Evolutionary conservation across 305 asterid species (phyloP), one percentile per base, ranked within the genome.

Genomic region (Fraxinus baroniana): DNA sequence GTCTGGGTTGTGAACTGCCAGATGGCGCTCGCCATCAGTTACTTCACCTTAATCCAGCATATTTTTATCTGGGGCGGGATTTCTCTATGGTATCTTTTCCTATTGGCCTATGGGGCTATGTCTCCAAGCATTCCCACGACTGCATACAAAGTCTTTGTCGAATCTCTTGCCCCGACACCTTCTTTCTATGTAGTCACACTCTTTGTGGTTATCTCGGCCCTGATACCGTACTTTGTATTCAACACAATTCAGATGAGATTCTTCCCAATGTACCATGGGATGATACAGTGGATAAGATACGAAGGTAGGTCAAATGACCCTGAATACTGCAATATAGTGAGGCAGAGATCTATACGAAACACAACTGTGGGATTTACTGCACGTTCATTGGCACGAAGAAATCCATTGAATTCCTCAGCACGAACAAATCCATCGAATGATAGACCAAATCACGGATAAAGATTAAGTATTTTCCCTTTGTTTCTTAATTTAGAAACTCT

Each of bases 1-100:
- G 94, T 96, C 49, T 96, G 99, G 99, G 97, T 93, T 7, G 99
- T 89, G 55, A 96, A 96, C 86, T 87, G 93, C 86, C 98, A 96
- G 78, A 90, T 96, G 90, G 98, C 98, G 0, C 89, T 94, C 0
- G 86, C 98, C 28, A 82, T 94, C 79, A 89, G 92, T 84, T 96
- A 96, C 90, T 93, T 96, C 92, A 93, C 98, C n/a, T 71, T 94
- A 10, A 87, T 96, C 83, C 98, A 96, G 12, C 98, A 94, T 82
- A 46, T 94, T 32, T 81, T 94, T 79, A 88, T 96, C 55, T 96
- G 99, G 99, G 99, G 99, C n/a, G 90, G 98, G n/a, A 90, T 96
- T n/a, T 91, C 90, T 3, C 1, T 94, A 2, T 96, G 98, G 98
- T 93, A 96, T 81, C 77, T 96, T 33, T 94, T 91, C 92, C 93